These are phyloP conservation scores for Kluyveromyces wickerhamii DNA, from an alignment of 805 yeast genomes.

Conservation along the genomic window DNA sequence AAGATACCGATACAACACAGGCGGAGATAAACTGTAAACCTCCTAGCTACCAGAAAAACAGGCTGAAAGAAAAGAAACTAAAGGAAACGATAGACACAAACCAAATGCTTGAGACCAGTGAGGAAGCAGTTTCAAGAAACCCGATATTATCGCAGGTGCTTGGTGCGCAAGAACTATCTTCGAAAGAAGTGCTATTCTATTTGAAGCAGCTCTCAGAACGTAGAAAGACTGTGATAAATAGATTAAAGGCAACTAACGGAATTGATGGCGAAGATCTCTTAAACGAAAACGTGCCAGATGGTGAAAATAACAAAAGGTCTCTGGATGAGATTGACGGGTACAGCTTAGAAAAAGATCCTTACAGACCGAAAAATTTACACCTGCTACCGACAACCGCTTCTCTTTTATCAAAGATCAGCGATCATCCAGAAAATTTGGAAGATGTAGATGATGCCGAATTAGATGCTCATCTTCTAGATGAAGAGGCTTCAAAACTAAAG, in stretches of 20 bases:
- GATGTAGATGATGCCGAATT: conserved; percentile 85
- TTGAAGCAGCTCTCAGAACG: conserved; percentile 27
- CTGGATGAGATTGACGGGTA: conserved; percentile 30
- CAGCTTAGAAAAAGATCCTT: conserved; percentile 33
- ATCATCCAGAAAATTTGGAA: conserved; percentile 53
- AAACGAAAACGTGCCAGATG: conserved; percentile 10
- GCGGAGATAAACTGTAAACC: conserved; percentile 46
- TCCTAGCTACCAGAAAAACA: conserved; percentile 68
- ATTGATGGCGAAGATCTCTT: conserved; percentile 23
- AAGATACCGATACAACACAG: conserved; percentile 19
- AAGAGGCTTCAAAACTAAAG: conserved; percentile 64
- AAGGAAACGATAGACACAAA: conserved; percentile 27
- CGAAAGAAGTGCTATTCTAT: conserved; percentile 36
- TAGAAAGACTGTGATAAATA: conserved; percentile 21
- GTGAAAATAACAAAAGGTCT: conserved; percentile 12
- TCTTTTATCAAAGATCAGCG: conserved; percentile 43
- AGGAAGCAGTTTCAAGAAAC: conserved; percentile 34
- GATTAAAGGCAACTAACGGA: conserved; percentile 26
- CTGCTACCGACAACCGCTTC: conserved; percentile 52
- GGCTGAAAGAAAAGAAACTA: conserved; percentile 40
- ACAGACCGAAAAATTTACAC: conserved; percentile 49
- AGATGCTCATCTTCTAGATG: conserved; percentile 48
- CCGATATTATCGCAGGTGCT: conserved; percentile 38
- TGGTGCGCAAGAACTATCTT: conserved; percentile 38
- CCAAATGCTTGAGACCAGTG: conserved; percentile 28